Conservation (phyloP, 2,329 filamentous ascomycete genomes). For the Niveomyces coronatus region DNA sequence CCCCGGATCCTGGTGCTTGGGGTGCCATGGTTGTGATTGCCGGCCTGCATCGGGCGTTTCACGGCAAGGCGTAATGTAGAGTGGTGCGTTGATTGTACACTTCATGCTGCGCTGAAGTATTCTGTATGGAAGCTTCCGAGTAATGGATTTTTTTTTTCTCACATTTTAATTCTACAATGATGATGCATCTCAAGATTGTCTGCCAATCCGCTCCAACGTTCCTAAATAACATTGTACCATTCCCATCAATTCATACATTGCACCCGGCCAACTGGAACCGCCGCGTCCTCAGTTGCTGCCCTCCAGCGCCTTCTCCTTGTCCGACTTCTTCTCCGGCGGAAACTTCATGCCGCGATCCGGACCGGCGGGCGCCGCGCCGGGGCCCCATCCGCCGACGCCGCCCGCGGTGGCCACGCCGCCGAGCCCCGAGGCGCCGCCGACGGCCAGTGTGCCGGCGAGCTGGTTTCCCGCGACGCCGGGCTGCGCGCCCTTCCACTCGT, state of each 20-base stretch:
- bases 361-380: constrained; percentile 17
- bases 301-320: constrained; percentile 7
- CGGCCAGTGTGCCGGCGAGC: constrained; percentile 22
- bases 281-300: neutral
- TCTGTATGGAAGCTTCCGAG: too few species aligned
- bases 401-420: constrained; percentile 19
- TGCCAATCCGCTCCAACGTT: too few species aligned
- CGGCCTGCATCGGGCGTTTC: constrained; percentile 23
- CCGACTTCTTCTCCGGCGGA: constrained; percentile 16
- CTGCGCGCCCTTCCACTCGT: constrained; percentile 17
- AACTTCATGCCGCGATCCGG: constrained; percentile 25
- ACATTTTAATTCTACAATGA: too few species aligned
- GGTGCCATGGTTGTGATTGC: constrained; percentile 50
- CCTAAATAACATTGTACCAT: neutral
- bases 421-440: constrained; percentile 22
- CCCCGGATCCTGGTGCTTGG: constrained; percentile 62
- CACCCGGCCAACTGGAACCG: too few species aligned
- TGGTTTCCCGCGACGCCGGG: constrained; percentile 32
- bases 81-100: too few species aligned
- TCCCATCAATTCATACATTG: too few species aligned
- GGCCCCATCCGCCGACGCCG: constrained; percentile 27
- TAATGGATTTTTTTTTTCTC: neutral
- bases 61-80: neutral
- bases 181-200: too few species aligned
- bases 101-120: too few species aligned